Percentiles rank a stretch among this genome's conserved stretches.
Evolutionary conservation across 352 stramenopile species (phyloP).

Genomic region (Phytophthora multivora): DNA sequence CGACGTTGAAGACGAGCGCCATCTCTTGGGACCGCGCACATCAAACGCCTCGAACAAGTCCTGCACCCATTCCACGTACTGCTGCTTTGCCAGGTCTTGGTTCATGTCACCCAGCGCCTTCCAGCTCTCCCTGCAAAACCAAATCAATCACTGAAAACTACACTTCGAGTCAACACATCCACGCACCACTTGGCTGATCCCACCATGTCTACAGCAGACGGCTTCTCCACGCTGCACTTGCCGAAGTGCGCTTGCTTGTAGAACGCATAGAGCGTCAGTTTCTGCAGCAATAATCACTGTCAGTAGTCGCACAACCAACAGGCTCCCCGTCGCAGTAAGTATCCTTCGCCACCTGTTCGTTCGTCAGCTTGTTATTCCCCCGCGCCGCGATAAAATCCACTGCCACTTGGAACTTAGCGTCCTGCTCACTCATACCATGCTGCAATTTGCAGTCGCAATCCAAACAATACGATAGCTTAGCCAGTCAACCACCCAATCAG

Average conservation of each 20-base stretch:
- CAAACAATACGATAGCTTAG: slow-evolving; percentile 6
- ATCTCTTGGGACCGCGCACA: slow-evolving; percentile 37
- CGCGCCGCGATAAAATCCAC: slow-evolving; percentile 65
- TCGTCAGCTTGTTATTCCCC: slow-evolving; percentile 55
- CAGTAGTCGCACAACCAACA: slow-evolving; percentile 12
- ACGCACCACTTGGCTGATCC: slow-evolving; percentile 72
- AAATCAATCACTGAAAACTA: too few relatives aligned
- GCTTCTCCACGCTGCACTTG: slow-evolving; percentile 56
- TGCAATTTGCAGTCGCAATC: slow-evolving; percentile 13
- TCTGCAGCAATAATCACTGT: slow-evolving; percentile 31
- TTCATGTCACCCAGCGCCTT: slow-evolving; percentile 61
- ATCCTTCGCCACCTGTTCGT: slow-evolving; percentile 54
- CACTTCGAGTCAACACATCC: not conserved
- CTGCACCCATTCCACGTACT: slow-evolving; percentile 74
- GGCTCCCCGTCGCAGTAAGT: not conserved
- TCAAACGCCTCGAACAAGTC: slow-evolving; percentile 78
- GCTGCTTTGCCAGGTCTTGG: slow-evolving; percentile 55
- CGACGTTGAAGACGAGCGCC: slow-evolving; percentile 16
- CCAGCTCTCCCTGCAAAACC: slow-evolving; percentile 63
- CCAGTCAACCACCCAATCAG: not conserved
- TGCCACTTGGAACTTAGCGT: slow-evolving; percentile 74
- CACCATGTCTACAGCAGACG: slow-evolving; percentile 70
- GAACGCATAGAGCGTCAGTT: slow-evolving; percentile 79
- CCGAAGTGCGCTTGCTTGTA: slow-evolving; percentile 82
- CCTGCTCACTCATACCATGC: slow-evolving; percentile 63